Evolutionary conservation across 306 rosid genomes (phyloP).

Genomic region (Canavalia ensiformis): DNA sequence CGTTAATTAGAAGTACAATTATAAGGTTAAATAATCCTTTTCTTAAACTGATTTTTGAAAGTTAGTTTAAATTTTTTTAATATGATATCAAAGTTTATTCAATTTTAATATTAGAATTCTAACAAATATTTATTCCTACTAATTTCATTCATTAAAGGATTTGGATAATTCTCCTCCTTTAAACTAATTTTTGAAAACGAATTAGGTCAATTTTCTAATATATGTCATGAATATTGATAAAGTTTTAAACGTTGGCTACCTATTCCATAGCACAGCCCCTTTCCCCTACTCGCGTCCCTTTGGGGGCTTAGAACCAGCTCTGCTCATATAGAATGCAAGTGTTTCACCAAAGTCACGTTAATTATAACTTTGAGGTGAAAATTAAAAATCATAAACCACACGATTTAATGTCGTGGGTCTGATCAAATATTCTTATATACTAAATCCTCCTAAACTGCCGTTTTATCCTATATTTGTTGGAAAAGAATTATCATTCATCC

Average conservation of each 20-base stretch:
- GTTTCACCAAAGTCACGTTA: neutral
- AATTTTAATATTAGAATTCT: too few species aligned
- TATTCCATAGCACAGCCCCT: neutral
- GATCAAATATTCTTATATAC: neutral
- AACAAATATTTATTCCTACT: too few species aligned
- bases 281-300: neutral
- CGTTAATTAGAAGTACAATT: too few species aligned
- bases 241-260: neutral
- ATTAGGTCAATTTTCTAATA: neutral
- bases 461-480: neutral
- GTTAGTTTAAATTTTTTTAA: too few species aligned
- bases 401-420: too few species aligned
- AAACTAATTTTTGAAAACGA: neutral
- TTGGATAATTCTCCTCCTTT: too few species aligned
- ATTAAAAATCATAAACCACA: neutral
- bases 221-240: neutral
- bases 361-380: neutral
- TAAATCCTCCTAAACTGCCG: constrained; percentile 13
- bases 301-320: neutral
- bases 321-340: neutral
- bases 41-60: too few species aligned
- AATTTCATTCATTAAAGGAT: too few species aligned
- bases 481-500: constrained; percentile 21
- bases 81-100: too few species aligned
- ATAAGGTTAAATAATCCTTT: too few species aligned